phyloP scores from a whole-genome alignment of 441 rosid species.

The Cnidoscolus chayamansa region DNA sequence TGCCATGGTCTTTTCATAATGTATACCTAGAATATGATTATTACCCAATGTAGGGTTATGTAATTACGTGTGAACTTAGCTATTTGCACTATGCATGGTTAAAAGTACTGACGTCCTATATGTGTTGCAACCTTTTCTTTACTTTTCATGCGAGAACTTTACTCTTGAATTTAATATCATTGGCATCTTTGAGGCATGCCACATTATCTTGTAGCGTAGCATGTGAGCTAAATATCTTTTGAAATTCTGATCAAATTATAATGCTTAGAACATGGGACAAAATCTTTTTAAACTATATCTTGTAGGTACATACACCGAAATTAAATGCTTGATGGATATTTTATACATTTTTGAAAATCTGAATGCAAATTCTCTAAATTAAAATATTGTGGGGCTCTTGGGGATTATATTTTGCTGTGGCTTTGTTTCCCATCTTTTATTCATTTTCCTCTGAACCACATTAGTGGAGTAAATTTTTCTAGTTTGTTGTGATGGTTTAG shows the following conservation, averaged over 20 bases:
- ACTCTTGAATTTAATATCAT: neutral
- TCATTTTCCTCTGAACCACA: neutral
- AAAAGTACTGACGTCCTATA: neutral
- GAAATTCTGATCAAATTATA: neutral
- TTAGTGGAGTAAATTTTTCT: neutral
- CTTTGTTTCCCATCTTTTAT: neutral
- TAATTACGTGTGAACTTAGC: conserved; percentile 1
- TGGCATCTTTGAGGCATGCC: conserved; percentile 13
- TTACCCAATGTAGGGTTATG: neutral
- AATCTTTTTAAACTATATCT: neutral
- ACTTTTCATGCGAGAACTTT: conserved; percentile 6
- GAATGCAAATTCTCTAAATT: conserved; percentile 2
- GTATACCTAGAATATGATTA: neutral
- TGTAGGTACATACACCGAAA: neutral
- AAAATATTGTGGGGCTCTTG: neutral
- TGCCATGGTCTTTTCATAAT: conserved; percentile 15
- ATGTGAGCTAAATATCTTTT: neutral
- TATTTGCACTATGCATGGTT: conserved; percentile 1
- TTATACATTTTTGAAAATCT: conserved; percentile 2
- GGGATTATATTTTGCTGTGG: neutral
- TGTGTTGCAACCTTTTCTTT: neutral
- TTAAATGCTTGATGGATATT: neutral
- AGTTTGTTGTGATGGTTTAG: neutral
- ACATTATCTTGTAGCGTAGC: conserved; percentile 1
- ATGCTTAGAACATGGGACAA: neutral